Evolutionary conservation across 1,284 basidiomycete genomes (phyloP).

Genomic region (Papiliotrema laurentii): DNA sequence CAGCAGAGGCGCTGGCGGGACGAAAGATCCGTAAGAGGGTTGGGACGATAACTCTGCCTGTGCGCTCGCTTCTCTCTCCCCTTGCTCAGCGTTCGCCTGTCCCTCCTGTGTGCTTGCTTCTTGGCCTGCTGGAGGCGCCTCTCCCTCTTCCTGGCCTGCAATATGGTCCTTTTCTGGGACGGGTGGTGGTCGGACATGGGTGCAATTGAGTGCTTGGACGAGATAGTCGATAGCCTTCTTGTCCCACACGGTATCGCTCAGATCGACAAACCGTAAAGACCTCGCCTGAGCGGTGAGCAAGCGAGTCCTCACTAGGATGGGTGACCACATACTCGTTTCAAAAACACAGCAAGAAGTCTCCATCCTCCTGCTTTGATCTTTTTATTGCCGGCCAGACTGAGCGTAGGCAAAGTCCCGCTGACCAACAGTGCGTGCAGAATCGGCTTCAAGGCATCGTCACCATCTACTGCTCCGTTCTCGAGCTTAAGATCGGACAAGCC

Average conservation of each 20-base stretch:
- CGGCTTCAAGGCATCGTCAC: slow-evolving; percentile 78
- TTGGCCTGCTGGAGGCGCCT: background rate
- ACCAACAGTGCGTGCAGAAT: slow-evolving; percentile 87
- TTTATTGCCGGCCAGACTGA: slow-evolving; percentile 82
- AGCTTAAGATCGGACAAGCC: slow-evolving; percentile 75
- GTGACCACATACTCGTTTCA: slow-evolving; percentile 57
- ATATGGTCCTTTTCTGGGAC: background rate
- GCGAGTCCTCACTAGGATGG: background rate
- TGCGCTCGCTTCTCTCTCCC: background rate
- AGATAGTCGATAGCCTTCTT: slow-evolving; percentile 78
- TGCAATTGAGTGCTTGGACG: slow-evolving; percentile 59
- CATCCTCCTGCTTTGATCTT: slow-evolving; percentile 74
- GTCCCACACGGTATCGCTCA: slow-evolving; percentile 83
- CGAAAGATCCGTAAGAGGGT: slow-evolving; percentile 34
- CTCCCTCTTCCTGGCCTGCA: background rate
- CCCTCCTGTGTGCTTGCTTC: background rate
- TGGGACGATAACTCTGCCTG: no score
- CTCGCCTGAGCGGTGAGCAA: slow-evolving; percentile 54
- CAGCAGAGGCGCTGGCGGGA: slow-evolving; percentile 37
- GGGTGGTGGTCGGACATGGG: slow-evolving; percentile 1
- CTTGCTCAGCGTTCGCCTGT: slow-evolving; percentile 8
- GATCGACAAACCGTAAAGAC: slow-evolving; percentile 73
- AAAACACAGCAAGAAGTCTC: slow-evolving; percentile 72
- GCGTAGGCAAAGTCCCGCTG: slow-evolving; percentile 70
- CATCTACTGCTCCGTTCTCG: slow-evolving; percentile 67